Conservation (phyloP, 139 green algal genomes). For the Coelastrella sp. region DNA sequence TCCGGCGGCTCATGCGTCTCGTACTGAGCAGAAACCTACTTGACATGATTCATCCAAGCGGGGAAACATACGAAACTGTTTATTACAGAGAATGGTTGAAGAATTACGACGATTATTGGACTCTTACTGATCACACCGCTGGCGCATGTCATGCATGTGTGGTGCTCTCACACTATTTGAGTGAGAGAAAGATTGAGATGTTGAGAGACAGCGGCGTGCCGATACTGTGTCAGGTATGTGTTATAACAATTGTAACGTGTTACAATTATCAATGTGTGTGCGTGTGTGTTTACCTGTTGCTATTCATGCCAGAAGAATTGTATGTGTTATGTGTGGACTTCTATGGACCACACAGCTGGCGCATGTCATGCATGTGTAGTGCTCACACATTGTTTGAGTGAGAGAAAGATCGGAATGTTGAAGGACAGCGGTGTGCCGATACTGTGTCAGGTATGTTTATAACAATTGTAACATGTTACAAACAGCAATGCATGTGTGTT, state of each 20-base stretch:
- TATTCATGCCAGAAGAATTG: no score
- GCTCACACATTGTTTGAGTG: no score
- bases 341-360: no score
- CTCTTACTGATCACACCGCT: not conserved
- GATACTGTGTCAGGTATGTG: constrained; percentile 36
- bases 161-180: constrained; percentile 7
- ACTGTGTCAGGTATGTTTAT: no score
- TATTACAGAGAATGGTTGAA: constrained; percentile 41
- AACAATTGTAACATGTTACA: no score
- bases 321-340: no score
- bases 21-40: constrained; percentile 12
- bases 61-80: constrained; percentile 24
- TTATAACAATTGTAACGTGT: not conserved
- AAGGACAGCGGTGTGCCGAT: no score
- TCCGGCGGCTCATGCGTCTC: constrained; percentile 31
- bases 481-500: no score
- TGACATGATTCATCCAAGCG: constrained; percentile 24
- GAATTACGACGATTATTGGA: constrained; percentile 25
- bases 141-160: constrained; percentile 36
- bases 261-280: no score
- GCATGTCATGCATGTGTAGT: no score
- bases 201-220: constrained; percentile 20
- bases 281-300: no score
- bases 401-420: no score
- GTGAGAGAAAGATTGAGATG: constrained; percentile 26